Base-by-base conservation (phyloP, 2,329 filamentous ascomycete genomes). In the Diaporthe destruens region DNA sequence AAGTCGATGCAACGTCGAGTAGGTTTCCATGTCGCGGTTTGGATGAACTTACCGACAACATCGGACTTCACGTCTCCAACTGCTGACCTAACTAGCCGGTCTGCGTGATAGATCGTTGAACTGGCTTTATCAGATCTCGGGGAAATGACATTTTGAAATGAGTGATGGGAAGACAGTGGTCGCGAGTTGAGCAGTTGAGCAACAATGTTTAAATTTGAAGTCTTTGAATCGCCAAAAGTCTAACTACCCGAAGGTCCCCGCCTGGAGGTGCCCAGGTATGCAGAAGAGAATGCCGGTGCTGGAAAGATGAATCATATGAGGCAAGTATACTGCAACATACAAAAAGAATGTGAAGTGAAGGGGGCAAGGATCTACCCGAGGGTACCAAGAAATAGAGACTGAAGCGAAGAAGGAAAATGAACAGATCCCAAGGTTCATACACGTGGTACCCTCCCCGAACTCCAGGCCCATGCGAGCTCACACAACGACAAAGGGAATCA, bases 401-500 rank as follows among this genome's bases (percentile, higher is more conserved):
- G 61, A 66, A 66, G 32, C n/a, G n/a, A 39, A 53, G 32, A 51
- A 51, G 61, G 23, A 39, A 36, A 53, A 39, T 53, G 20, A 49
- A 51, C 16, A 36, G 1, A 18, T 34, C 61, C 61, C 61, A 25
- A 12, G 44, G 29, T 39, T 53, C 47, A 66, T 66, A 66, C 61
- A 66, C 61, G 61, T 47, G 61, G 53, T 66, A 66, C 61, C 61
- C 61, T 66, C 61, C 61, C 61, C n/a, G 25, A 53, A 66, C 61
- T 66, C 61, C 61, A 53, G 47, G 7, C 20, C 47, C 44, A 66
- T 53, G 44, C 61, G 32, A 39, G 47, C 44, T 23, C 44, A 34
- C 6, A 25, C 36, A 44, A 53, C 61, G 6, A 39, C 39, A 66
- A 66, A 66, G 23, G 32, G 53, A 66, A 53, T 44, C 44, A 66